Evolutionary conservation across 1,284 basidiomycete species (phyloP), one percentile per base, ranked within the genome.

Genomic region (Tilletia setariae): DNA sequence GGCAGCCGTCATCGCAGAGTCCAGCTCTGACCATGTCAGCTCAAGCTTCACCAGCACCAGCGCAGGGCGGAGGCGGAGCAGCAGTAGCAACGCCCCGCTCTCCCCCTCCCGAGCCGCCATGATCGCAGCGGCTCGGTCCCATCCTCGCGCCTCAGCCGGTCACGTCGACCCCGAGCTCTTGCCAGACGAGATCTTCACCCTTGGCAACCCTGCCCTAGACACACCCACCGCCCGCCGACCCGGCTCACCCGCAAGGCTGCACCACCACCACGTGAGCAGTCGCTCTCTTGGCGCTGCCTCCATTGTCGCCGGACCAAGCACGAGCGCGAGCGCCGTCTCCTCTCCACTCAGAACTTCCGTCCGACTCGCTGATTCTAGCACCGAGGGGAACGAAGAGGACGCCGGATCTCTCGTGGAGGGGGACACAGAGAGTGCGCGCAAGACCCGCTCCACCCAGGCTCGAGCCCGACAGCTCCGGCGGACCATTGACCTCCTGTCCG

Each of bases 61-160:
- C 35, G 35, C 35, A 40, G 35, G 35, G 4, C 35, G 35, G 35
- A 40, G 35, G 35, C 35, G 35, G 11, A 40, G 35, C 35, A 40
- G 35, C 11, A 40, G 35, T 40, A 40, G 51, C 21, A 53, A 28
- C 51, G 51, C 28, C 28, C 51, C 51, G 2, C 23, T 28, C n/a
- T 61, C 56, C 28, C 56, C 56, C 32, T 61, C 56, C 30, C 56
- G 56, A 25, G 56, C 56, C 2, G 56, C 56, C 56, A 61, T 61
- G 56, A 61, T 61, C 7, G 56, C 56, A 16, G 56, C 56, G 13
- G 56, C 56, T 16, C 25, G 56, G 7, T 61, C 56, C 25, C 56
- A 61, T 21, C 56, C 56, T 9, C 56, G 56, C 15, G 56, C 56
- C 30, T 61, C 56, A 8, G 8, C 32, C 2, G 56, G 56, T 35